Conservation (phyloP, 331 rosid genomes). For the Quercus lobata region DNA sequence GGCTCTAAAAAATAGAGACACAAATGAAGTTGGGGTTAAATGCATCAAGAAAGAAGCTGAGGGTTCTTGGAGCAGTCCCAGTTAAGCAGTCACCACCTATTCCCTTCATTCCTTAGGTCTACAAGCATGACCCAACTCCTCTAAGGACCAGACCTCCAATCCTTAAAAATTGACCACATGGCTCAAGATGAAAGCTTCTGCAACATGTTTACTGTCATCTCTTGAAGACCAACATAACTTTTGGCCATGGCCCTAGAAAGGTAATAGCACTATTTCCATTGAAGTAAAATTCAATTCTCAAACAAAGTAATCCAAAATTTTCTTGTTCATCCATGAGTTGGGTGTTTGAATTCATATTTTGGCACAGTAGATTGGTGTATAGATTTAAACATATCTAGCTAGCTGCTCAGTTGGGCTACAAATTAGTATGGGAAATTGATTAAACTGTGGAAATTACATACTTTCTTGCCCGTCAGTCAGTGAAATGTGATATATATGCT, state of each 20-base stretch:
- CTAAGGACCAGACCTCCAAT: constrained; percentile 54
- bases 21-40: constrained; percentile 33
- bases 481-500: constrained; percentile 2
- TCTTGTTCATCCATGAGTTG: background rate
- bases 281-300: background rate
- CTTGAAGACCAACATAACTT: constrained; percentile 62
- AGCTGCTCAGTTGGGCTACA: constrained; percentile 24
- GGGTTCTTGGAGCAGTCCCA: constrained; percentile 72
- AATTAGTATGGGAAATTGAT: constrained; percentile 29
- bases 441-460: constrained; percentile 30
- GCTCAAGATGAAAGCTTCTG: constrained; percentile 61
- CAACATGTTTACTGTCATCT: constrained; percentile 61
- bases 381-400: constrained; percentile 43
- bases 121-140: constrained; percentile 62
- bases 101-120: constrained; percentile 44
- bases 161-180: constrained; percentile 21
- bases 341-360: constrained; percentile 28
- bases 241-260: constrained; percentile 74
- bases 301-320: background rate
- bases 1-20: constrained; percentile 43
- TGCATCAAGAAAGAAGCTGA: constrained; percentile 51
- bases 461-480: constrained; percentile 23
- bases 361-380: constrained; percentile 50
- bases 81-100: constrained; percentile 35
- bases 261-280: constrained; percentile 44